Percentiles rank a stretch among this genome's conserved stretches.
Evolutionary conservation across 2,329 filamentous ascomycete genomes (phyloP).

Genomic region (Immersiporthe knoxdaviesiana): DNA sequence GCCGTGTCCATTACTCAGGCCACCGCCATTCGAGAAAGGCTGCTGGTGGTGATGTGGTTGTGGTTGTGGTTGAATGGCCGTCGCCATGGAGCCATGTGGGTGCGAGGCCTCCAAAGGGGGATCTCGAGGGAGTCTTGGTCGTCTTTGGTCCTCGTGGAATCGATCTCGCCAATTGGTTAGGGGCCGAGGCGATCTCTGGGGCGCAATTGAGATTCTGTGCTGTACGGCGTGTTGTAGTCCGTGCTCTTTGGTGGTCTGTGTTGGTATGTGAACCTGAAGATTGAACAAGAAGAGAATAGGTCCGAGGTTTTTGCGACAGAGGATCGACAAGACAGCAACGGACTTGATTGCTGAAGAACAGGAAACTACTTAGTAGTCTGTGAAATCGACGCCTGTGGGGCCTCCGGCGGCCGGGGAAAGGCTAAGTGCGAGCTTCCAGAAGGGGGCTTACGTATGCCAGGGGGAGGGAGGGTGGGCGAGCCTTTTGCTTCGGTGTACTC

Average conservation of each 20-base stretch:
- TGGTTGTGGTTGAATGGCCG: conserved; percentile 13
- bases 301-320: conserved; percentile 15
- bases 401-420: background rate
- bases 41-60: conserved; percentile 16
- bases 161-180: background rate
- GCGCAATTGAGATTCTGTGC: background rate
- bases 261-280: no score
- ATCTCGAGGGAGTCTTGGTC: conserved; percentile 6
- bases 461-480: background rate
- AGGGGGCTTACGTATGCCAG: conserved; percentile 19
- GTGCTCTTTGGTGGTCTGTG: background rate
- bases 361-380: background rate
- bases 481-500: background rate
- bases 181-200: background rate
- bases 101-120: conserved; percentile 21
- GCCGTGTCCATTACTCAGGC: conserved; percentile 20
- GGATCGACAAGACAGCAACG: background rate
- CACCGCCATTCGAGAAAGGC: conserved; percentile 15
- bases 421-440: background rate
- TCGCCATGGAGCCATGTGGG: conserved; percentile 30
- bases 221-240: background rate
- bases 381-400: background rate
- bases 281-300: background rate
- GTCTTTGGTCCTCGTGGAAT: background rate
- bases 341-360: background rate